Evolutionary conservation across 1,284 basidiomycete species (phyloP).

Genomic region (Tilletia horrida): DNA sequence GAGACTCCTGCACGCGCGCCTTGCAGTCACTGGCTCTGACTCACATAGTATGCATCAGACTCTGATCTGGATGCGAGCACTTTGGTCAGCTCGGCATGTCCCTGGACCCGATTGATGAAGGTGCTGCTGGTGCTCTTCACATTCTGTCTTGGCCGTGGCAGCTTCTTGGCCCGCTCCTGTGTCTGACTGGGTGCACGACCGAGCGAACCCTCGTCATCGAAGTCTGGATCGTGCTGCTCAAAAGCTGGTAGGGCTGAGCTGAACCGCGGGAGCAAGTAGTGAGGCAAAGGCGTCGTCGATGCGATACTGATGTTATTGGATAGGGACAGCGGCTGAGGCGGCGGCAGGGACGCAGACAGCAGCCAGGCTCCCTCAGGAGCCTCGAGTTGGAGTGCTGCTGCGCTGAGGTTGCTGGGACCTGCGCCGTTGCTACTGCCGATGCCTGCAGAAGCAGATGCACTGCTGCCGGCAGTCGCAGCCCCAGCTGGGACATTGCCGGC

Average conservation of each 20-base stretch:
- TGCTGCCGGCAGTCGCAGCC: no score
- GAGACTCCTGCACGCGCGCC: background rate
- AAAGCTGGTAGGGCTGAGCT: background rate
- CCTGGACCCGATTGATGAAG: conserved; percentile 80
- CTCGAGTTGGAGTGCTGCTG: conserved; percentile 3
- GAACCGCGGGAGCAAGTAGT: conserved; percentile 3
- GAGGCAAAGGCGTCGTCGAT: background rate
- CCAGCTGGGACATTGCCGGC: no score
- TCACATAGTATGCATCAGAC: conserved; percentile 54
- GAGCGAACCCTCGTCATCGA: background rate
- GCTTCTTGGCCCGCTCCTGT: conserved; percentile 26
- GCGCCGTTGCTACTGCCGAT: background rate
- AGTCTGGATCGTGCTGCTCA: background rate
- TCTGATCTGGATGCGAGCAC: conserved; percentile 66
- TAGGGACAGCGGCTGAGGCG: conserved; percentile 1
- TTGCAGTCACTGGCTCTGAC: background rate
- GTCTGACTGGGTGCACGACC: conserved; percentile 5
- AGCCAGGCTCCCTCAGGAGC: conserved; percentile 12
- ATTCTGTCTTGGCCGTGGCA: conserved; percentile 74
- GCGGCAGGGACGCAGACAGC: background rate
- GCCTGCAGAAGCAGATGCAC: background rate
- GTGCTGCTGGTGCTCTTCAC: conserved; percentile 81
- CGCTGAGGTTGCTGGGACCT: background rate
- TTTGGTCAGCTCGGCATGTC: conserved; percentile 71
- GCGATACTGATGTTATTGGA: conserved; percentile 12